Evolutionary conservation across 2,329 filamentous ascomycete genomes (phyloP).

Genomic region (Didymella glomerata): DNA sequence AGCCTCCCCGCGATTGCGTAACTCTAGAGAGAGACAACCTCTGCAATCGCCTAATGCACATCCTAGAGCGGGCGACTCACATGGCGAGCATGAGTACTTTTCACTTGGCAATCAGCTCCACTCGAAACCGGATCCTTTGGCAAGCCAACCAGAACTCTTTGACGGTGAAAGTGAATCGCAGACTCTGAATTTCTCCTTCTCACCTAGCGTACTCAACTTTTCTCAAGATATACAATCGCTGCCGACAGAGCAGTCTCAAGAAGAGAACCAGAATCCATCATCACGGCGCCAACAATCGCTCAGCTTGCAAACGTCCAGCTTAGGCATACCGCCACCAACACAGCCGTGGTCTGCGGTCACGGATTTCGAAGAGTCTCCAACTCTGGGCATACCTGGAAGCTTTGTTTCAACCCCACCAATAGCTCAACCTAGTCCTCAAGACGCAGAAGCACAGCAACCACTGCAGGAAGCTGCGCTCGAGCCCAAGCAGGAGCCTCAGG

Average conservation of each 20-base stretch:
- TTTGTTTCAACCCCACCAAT: slow-evolving; percentile 55
- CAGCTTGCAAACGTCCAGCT: slow-evolving; percentile 39
- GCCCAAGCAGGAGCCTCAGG: slow-evolving; percentile 4
- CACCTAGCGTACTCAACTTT: slow-evolving; percentile 13
- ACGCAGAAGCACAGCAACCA: slow-evolving; percentile 5
- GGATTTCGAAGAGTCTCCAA: slow-evolving; percentile 68
- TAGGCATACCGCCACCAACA: slow-evolving; percentile 40
- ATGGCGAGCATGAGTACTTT: slow-evolving; percentile 40
- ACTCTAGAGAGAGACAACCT: slow-evolving; percentile 46
- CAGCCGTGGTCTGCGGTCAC: slow-evolving; percentile 50
- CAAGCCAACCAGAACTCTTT: slow-evolving; percentile 13
- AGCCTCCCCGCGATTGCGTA: slow-evolving; percentile 46
- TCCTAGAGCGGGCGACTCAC: slow-evolving; percentile 24
- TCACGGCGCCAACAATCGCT: slow-evolving; percentile 31
- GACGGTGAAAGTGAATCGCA: slow-evolving; percentile 24
- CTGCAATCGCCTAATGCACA: slow-evolving; percentile 38
- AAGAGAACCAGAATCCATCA: slow-evolving; percentile 10
- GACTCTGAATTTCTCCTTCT: slow-evolving; percentile 22
- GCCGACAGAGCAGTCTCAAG: slow-evolving; percentile 2
- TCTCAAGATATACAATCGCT: slow-evolving; percentile 13
- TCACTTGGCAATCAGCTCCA: slow-evolving; percentile 22
- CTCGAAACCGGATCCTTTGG: slow-evolving; percentile 7
- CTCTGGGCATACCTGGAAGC: slow-evolving; percentile 71
- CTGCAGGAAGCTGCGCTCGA: not conserved
- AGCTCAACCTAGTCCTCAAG: slow-evolving; percentile 13